These are phyloP conservation scores for Chalaropsis thielavioides DNA, from an alignment of 2,329 filamentous ascomycete genomes.

Conservation along the genomic window DNA sequence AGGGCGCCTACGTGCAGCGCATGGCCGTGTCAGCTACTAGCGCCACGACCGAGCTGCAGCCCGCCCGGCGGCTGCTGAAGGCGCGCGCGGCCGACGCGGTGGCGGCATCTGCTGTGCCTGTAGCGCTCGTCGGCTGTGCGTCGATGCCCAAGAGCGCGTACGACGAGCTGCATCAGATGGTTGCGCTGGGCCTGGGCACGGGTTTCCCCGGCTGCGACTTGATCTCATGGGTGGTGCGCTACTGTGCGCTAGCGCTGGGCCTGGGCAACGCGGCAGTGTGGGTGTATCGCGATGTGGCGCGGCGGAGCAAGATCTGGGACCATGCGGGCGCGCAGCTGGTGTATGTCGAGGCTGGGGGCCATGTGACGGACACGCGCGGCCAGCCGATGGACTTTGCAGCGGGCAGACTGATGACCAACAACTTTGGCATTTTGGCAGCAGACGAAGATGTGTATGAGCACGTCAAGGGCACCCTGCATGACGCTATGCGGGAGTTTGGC, in stretches of 20 bases:
- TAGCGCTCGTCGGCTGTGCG: slow-evolving; percentile 35
- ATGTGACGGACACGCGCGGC: slow-evolving; percentile 40
- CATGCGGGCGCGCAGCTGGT: slow-evolving; percentile 46
- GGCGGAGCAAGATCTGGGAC: slow-evolving; percentile 43
- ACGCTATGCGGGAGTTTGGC: slow-evolving; percentile 11
- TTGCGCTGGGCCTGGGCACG: slow-evolving; percentile 31
- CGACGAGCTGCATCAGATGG: slow-evolving; percentile 31
- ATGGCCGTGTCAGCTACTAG: slow-evolving; percentile 23
- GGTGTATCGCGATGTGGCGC: slow-evolving; percentile 37
- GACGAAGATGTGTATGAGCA: slow-evolving; percentile 30
- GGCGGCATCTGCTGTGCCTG: background rate
- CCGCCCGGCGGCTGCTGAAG: slow-evolving; percentile 23
- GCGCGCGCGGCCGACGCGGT: background rate
- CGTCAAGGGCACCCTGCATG: slow-evolving; percentile 25
- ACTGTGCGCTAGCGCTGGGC: slow-evolving; percentile 38
- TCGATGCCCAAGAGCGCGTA: slow-evolving; percentile 35
- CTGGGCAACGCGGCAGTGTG: slow-evolving; percentile 41
- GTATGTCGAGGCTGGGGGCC: slow-evolving; percentile 42
- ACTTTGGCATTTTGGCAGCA: slow-evolving; percentile 44
- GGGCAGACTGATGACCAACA: slow-evolving; percentile 35
- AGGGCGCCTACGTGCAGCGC: slow-evolving; percentile 35
- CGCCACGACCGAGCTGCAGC: slow-evolving; percentile 7
- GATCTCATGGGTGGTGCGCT: slow-evolving; percentile 43
- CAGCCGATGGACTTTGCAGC: slow-evolving; percentile 34
- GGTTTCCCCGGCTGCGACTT: slow-evolving; percentile 36